Conservation (phyloP, 176 grass and related monocot genomes). For the Oryza rufipogon region DNA sequence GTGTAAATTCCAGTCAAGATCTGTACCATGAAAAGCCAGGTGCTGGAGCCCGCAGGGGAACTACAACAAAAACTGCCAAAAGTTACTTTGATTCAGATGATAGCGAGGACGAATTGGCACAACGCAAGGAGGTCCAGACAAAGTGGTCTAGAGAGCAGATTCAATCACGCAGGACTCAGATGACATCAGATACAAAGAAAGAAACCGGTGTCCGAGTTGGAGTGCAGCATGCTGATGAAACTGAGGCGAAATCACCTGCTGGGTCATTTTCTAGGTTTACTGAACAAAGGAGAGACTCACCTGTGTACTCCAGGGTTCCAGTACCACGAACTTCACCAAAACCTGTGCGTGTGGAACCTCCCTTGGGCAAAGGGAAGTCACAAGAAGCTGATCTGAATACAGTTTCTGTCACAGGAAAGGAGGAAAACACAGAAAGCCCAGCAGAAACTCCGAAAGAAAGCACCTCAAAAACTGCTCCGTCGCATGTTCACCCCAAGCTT, state of each 20-base stretch:
- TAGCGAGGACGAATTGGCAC: slow-evolving; percentile 46
- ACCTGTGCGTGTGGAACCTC: slow-evolving; percentile 39
- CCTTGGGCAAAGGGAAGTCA: slow-evolving; percentile 31
- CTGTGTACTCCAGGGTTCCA: slow-evolving; percentile 37
- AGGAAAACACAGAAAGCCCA: slow-evolving; percentile 25
- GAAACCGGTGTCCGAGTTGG: slow-evolving; percentile 23
- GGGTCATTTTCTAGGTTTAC: slow-evolving; percentile 20
- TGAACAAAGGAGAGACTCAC: slow-evolving; percentile 32
- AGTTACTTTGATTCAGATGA: slow-evolving; percentile 55
- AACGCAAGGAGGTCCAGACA: slow-evolving; percentile 18
- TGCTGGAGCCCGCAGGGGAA: slow-evolving; percentile 33
- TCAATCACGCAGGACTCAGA: slow-evolving; percentile 63
- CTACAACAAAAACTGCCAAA: slow-evolving; percentile 37
- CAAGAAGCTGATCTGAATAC: slow-evolving; percentile 27
- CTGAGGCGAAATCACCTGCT: slow-evolving; percentile 15
- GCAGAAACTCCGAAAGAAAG: slow-evolving; percentile 39
- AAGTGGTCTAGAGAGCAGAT: slow-evolving; percentile 51
- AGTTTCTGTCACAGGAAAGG: slow-evolving; percentile 38
- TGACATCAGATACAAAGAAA: slow-evolving; percentile 50
- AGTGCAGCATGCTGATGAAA: slow-evolving; percentile 25
- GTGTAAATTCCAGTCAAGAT: slow-evolving; percentile 32
- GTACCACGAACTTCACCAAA: slow-evolving; percentile 45
- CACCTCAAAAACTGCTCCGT: slow-evolving; percentile 34
- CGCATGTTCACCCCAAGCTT: slow-evolving; percentile 75
- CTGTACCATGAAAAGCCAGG: slow-evolving; percentile 30